phyloP scores from a whole-genome alignment of 352 stramenopile genomes.

The Phytophthora aleatoria region DNA sequence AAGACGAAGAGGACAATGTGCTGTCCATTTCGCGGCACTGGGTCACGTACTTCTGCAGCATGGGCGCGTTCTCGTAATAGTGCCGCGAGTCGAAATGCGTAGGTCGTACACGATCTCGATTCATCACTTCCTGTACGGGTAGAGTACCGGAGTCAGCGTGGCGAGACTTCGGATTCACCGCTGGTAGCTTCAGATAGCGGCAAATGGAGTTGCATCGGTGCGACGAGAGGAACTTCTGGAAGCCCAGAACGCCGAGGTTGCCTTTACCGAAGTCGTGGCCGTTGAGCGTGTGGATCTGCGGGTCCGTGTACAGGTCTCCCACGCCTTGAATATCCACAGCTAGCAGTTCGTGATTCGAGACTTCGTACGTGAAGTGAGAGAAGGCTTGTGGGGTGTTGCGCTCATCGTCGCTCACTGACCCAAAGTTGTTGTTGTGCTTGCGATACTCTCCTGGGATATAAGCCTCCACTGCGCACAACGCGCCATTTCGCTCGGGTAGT shows the following conservation, averaged over 20 bases:
- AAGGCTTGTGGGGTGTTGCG: slow-evolving; percentile 91
- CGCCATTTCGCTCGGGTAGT: slow-evolving; percentile 69
- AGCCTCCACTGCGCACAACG: slow-evolving; percentile 76
- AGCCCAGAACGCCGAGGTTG: slow-evolving; percentile 82
- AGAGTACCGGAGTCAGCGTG: slow-evolving; percentile 77
- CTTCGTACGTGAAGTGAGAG: slow-evolving; percentile 94
- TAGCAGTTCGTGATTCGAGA: slow-evolving; percentile 90
- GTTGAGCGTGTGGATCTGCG: slow-evolving; percentile 90
- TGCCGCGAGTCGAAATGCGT: slow-evolving; percentile 85
- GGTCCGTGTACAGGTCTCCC: slow-evolving; percentile 96
- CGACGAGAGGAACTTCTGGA: slow-evolving; percentile 88
- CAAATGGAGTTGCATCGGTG: slow-evolving; percentile 91
- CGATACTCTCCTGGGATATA: slow-evolving; percentile 86
- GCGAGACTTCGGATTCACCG: slow-evolving; percentile 79
- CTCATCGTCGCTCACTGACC: slow-evolving; percentile 83
- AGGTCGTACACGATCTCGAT: slow-evolving; percentile 65
- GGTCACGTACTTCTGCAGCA: slow-evolving; percentile 87
- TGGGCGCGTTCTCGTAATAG: slow-evolving; percentile 86
- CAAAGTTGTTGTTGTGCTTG: slow-evolving; percentile 92
- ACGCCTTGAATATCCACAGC: slow-evolving; percentile 96
- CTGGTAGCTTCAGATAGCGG: slow-evolving; percentile 82
- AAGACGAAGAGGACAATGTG: slow-evolving; percentile 39
- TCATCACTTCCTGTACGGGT: slow-evolving; percentile 84
- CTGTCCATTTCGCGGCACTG: slow-evolving; percentile 60
- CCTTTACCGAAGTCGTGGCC: slow-evolving; percentile 89